Evolutionary conservation across 768 basidiomycete genomes (phyloP).

Genomic region (Amanita rubescens): DNA sequence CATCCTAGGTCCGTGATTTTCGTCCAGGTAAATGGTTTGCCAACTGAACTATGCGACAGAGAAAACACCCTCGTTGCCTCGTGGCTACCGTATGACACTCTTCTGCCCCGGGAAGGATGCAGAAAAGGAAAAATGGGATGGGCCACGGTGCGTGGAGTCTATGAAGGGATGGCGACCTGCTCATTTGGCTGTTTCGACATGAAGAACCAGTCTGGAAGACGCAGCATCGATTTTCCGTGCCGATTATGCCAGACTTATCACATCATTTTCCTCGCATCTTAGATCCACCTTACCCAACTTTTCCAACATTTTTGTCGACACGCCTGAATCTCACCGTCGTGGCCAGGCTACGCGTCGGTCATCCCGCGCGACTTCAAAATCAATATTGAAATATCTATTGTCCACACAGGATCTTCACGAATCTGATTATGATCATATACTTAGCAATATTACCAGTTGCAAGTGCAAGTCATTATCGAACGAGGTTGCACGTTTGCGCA

Average conservation of each 20-base stretch:
- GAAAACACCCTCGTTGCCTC: slow-evolving; percentile 50
- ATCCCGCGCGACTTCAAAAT: slow-evolving; percentile 35
- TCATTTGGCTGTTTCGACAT: background rate
- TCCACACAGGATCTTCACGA: slow-evolving; percentile 16
- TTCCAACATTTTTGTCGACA: slow-evolving; percentile 47
- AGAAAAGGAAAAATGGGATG: slow-evolving; percentile 87
- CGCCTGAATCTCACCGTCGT: slow-evolving; percentile 25
- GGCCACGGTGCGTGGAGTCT: slow-evolving; percentile 46
- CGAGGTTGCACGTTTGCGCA: slow-evolving; percentile 63
- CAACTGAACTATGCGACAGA: slow-evolving; percentile 33
- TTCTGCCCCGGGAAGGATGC: slow-evolving; percentile 74
- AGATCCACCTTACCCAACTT: slow-evolving; percentile 43
- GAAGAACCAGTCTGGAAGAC: slow-evolving; percentile 59
- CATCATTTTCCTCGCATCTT: slow-evolving; percentile 49
- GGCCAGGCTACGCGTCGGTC: slow-evolving; percentile 23
- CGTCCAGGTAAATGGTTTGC: background rate
- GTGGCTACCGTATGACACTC: slow-evolving; percentile 82
- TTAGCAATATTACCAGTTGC: slow-evolving; percentile 44
- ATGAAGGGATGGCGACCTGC: background rate
- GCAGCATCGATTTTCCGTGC: slow-evolving; percentile 66
- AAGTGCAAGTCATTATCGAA: slow-evolving; percentile 48
- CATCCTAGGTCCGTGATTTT: slow-evolving; percentile 52
- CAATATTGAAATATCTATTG: slow-evolving; percentile 48
- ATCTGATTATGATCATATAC: slow-evolving; percentile 46
- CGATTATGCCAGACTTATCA: slow-evolving; percentile 60